phyloP scores from a whole-genome alignment of 1,139 yeast genomes.

The Sugiyamaella japonica region DNA sequence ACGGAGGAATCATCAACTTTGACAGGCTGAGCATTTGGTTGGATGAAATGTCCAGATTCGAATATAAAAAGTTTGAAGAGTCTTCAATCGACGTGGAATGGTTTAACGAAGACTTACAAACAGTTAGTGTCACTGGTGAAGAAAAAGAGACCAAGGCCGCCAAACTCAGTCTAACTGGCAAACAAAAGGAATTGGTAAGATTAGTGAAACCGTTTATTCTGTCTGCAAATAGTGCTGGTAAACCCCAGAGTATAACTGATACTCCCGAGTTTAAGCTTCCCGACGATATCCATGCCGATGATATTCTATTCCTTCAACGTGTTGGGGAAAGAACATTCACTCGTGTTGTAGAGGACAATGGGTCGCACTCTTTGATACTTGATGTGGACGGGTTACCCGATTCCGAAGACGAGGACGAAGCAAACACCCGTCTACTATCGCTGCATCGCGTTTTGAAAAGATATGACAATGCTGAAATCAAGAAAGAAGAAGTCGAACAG shows the following conservation, averaged over 20 bases:
- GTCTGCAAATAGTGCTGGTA: slow-evolving; percentile 27
- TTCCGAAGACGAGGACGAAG: slow-evolving; percentile 59
- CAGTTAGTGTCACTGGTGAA: slow-evolving; percentile 71
- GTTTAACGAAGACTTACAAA: slow-evolving; percentile 83
- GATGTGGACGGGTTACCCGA: slow-evolving; percentile 72
- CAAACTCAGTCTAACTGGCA: slow-evolving; percentile 60
- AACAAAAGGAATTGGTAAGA: slow-evolving; percentile 54
- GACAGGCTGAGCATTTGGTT: slow-evolving; percentile 73
- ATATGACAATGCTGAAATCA: slow-evolving; percentile 70
- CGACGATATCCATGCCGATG: slow-evolving; percentile 28
- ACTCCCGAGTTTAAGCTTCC: slow-evolving; percentile 24
- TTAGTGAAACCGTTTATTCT: slow-evolving; percentile 33
- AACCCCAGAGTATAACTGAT: slow-evolving; percentile 14
- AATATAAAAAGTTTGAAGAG: slow-evolving; percentile 51
- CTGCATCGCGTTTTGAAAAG: slow-evolving; percentile 45
- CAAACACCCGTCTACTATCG: slow-evolving; percentile 32
- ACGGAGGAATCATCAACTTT: slow-evolving; percentile 77
- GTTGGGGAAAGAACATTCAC: slow-evolving; percentile 33
- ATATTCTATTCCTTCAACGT: slow-evolving; percentile 34
- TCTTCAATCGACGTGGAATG: slow-evolving; percentile 82
- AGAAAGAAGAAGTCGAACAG: slow-evolving; percentile 62
- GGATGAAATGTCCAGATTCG: slow-evolving; percentile 79
- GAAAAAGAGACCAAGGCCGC: slow-evolving; percentile 53
- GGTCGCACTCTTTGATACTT: slow-evolving; percentile 37
- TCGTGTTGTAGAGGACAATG: slow-evolving; percentile 30